Evolutionary conservation across 768 basidiomycete species (phyloP).

Genomic region (Suillus spraguei): DNA sequence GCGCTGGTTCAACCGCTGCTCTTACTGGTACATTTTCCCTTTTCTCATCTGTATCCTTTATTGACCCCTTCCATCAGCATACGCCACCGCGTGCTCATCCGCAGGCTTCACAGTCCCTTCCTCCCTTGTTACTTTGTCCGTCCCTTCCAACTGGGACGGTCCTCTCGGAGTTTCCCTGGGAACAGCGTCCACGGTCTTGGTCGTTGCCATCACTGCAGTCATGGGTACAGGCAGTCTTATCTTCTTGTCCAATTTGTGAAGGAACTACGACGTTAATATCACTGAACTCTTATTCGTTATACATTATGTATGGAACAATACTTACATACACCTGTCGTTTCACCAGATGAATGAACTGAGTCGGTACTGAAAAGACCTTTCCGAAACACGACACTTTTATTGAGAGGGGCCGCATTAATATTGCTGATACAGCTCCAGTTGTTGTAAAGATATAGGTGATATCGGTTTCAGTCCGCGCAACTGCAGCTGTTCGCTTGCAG

Average conservation of each 20-base stretch:
- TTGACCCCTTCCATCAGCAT: conserved; percentile 43
- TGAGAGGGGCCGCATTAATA: too few relatives aligned
- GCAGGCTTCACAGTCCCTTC: conserved; percentile 42
- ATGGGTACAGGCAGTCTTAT: conserved; percentile 51
- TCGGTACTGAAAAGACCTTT: not conserved
- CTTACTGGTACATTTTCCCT: conserved; percentile 48
- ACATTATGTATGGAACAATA: not conserved
- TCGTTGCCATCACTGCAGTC: conserved; percentile 44
- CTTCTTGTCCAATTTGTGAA: conserved; percentile 56
- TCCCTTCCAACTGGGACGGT: conserved; percentile 64
- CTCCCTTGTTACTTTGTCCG: conserved; percentile 41
- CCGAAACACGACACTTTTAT: too few relatives aligned
- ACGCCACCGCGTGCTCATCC: conserved; percentile 47
- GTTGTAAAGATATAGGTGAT: too few relatives aligned
- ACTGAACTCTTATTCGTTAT: not conserved
- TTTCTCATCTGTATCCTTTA: conserved; percentile 9
- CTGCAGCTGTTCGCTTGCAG: not conserved
- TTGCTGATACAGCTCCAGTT: not conserved
- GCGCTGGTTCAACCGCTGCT: conserved; percentile 61
- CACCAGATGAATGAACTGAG: not conserved
- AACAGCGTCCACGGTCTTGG: conserved; percentile 43
- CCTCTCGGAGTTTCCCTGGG: conserved; percentile 52
- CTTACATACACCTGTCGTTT: not conserved
- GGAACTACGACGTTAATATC: not conserved
- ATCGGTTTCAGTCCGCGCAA: not conserved